Base-by-base conservation (phyloP, 2,329 filamentous ascomycete species). In the Arthrinium puccinioides region DNA sequence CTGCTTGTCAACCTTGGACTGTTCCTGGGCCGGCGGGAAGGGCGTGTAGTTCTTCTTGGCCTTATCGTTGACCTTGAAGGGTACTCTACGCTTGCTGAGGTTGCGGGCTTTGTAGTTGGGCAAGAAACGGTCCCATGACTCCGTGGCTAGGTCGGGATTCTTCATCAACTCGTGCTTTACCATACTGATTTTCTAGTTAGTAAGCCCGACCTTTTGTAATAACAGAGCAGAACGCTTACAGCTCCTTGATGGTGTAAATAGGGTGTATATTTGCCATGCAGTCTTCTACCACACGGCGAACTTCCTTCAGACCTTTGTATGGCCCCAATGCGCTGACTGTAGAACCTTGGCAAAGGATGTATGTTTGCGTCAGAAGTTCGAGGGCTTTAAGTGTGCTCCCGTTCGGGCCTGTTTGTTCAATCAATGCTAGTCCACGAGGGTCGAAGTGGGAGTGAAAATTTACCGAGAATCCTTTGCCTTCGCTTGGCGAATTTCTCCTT, bases 1-100 rank as follows among this genome's bases (percentile, higher is more conserved):
- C 74, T 98, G 90, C 63, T 88, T 66, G 64, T 98, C 92, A 52
- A 98, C 77, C 78, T 97, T 98, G 78, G 89, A 96, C 85, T 95
- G 95, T 73, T 98, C 90, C 48, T 89, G 88, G 29, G 88, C 78
- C 6, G 92, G 92, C 33, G 92, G 92, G 80, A 98, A 98, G 9
- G 92, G 90, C 47, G 94, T 98, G 71, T 96, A 98, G 10, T 72
- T 64, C 75, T 95, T 97, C 76, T 90, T 94, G 57, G 70, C 64
- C 75, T 98, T 98, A 70, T 98, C 89, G 37, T 78, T 87, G 57
- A 98, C 81, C 55, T 86, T 87, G 70, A 78, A 77, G 0, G 92
- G 94, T 51, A 82, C 79, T 49, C 79, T 77, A 48, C 92, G 76
- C 68, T 88, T 89, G 67, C 79, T 88, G 47, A 97, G 74, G 39